Base-by-base conservation (phyloP, 352 stramenopile genomes). In the Phytophthora colocasiae region DNA sequence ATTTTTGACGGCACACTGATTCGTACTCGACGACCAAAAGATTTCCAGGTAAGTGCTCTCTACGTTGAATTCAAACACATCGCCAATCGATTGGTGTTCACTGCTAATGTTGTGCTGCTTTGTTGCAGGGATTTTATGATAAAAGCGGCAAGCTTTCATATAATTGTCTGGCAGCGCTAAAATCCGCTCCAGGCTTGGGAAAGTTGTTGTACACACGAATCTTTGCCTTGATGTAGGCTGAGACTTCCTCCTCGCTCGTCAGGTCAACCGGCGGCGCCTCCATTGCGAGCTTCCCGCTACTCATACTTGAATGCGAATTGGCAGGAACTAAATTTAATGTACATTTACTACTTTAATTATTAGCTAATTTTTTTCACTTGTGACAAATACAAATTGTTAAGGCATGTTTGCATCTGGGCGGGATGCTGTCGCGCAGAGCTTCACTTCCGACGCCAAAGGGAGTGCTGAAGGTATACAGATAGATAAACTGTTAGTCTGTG, bases 121-220 rank as follows among this genome's bases (percentile, higher is more conserved):
- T n/a, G n/a, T n/a, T n/a, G n/a, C n/a, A n/a, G n/a, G n/a, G n/a
- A n/a, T n/a, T n/a, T n/a, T n/a, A n/a, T n/a, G n/a, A n/a, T n/a
- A n/a, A n/a, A n/a, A n/a, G n/a, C n/a, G n/a, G n/a, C n/a, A n/a
- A n/a, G n/a, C n/a, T n/a, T n/a, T n/a, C n/a, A n/a, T n/a, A n/a
- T n/a, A n/a, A n/a, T n/a, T n/a, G n/a, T n/a, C n/a, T n/a, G n/a
- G n/a, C n/a, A n/a, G n/a, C n/a, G n/a, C 75, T 82, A 46, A 95
- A 93, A 52, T 87, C 63, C 9, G 84, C 58, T 2, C 83, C 81
- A 0, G 80, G 73, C 26, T 80, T 89, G 19, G 73, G 77, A 31
- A 87, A 87, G 69, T 92, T 78, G 22, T 63, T 74, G 41, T 90
- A 92, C 34, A 80, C 75, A 65, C 85, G 78, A 45, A 93, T 91